Percentiles rank a stretch among this genome's conserved stretches.
Evolutionary conservation across 805 yeast species (phyloP).

Genomic region (Cyberlindnera maclurae): DNA sequence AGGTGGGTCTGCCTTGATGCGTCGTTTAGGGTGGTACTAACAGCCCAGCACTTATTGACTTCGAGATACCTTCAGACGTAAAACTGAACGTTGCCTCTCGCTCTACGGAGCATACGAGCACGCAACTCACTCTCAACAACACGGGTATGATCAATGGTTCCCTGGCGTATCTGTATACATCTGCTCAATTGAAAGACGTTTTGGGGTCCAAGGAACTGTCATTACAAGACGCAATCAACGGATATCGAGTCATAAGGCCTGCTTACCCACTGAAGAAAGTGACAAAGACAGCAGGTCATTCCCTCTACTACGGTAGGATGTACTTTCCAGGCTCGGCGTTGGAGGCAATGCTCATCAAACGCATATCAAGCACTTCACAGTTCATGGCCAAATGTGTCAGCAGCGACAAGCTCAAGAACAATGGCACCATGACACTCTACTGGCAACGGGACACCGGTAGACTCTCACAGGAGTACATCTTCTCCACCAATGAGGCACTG

Average conservation of each 20-base stretch:
- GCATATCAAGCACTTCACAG: constrained; percentile 54
- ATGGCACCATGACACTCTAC: constrained; percentile 56
- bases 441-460: constrained; percentile 61
- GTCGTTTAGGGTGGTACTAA: constrained; percentile 1
- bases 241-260: constrained; percentile 56
- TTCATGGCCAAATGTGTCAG: constrained; percentile 69
- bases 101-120: constrained; percentile 61
- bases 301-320: constrained; percentile 76
- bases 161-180: constrained; percentile 70
- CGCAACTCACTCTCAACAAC: constrained; percentile 64
- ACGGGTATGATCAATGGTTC: constrained; percentile 69
- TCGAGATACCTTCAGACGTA: constrained; percentile 61
- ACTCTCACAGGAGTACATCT: constrained; percentile 65
- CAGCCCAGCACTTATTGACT: constrained; percentile 49
- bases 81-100: constrained; percentile 62
- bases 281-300: constrained; percentile 18
- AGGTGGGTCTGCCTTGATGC: constrained; percentile 6
- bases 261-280: constrained; percentile 19
- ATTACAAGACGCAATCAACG: constrained; percentile 62
- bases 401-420: constrained; percentile 47
- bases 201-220: constrained; percentile 44
- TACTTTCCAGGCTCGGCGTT: constrained; percentile 80
- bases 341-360: constrained; percentile 78
- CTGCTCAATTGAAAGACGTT: constrained; percentile 46
- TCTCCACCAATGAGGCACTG: constrained; percentile 77